A percentile compares a stretch with the other conserved stretches of the same genome.
Evolutionary conservation across 805 yeast genomes (phyloP).

Genomic region (Candida argentea): DNA sequence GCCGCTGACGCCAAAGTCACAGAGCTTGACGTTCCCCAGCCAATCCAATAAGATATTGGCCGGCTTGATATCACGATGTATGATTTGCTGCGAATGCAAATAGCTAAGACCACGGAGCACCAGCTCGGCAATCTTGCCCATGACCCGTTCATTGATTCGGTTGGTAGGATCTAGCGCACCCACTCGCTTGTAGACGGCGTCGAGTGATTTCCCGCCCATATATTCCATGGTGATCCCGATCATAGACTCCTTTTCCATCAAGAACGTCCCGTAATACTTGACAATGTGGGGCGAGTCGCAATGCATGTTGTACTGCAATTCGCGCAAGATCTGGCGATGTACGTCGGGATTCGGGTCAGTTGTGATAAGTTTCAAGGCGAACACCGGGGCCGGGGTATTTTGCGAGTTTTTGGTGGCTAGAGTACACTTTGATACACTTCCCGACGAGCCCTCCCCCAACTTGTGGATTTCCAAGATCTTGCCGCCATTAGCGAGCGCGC

Average conservation of each 20-base stretch:
- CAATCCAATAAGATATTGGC: slow-evolving; percentile 76
- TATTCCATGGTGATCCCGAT: slow-evolving; percentile 95
- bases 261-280: slow-evolving; percentile 84
- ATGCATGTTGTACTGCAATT: slow-evolving; percentile 75
- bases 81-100: slow-evolving; percentile 76
- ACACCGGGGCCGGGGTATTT: slow-evolving; percentile 41
- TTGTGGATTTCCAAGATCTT: slow-evolving; percentile 59
- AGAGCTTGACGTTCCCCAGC: slow-evolving; percentile 76
- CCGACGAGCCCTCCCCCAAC: slow-evolving; percentile 93
- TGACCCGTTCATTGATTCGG: slow-evolving; percentile 82
- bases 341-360: slow-evolving; percentile 76
- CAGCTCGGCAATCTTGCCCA: slow-evolving; percentile 83
- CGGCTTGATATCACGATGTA: slow-evolving; percentile 95
- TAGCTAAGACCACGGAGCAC: slow-evolving; percentile 80
- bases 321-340: slow-evolving; percentile 85
- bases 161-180: slow-evolving; percentile 57
- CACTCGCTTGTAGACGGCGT: slow-evolving; percentile 79
- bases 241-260: slow-evolving; percentile 64
- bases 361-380: slow-evolving; percentile 73
- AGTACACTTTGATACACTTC: slow-evolving; percentile 74
- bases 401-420: slow-evolving; percentile 25
- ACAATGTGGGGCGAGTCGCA: slow-evolving; percentile 83
- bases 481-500: slow-evolving; percentile 42
- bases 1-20: slow-evolving; percentile 98
- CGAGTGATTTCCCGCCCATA: slow-evolving; percentile 89